These are phyloP conservation scores for Endocalyx cinctus DNA, from an alignment of 2,329 filamentous ascomycete genomes.

Conservation along the genomic window DNA sequence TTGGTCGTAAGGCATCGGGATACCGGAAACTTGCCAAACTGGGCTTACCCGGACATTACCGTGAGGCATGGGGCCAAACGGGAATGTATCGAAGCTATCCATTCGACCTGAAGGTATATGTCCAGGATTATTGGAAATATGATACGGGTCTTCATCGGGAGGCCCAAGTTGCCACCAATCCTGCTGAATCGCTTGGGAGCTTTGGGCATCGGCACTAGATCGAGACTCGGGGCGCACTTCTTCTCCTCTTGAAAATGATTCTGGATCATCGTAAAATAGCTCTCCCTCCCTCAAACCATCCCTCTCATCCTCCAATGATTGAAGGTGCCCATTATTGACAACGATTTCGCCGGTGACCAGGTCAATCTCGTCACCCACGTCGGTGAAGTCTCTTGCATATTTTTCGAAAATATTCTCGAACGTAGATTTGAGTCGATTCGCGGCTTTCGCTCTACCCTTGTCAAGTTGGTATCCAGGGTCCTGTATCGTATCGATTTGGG, in stretches of 20 bases:
- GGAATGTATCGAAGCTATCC: slow-evolving; percentile 12
- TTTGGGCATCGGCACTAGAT: slow-evolving; percentile 10
- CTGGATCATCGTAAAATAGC: slow-evolving; percentile 28
- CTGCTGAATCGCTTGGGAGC: slow-evolving; percentile 1
- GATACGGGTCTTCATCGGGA: slow-evolving; percentile 3
- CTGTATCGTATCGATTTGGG: slow-evolving; percentile 41
- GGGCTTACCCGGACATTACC: slow-evolving; percentile 26
- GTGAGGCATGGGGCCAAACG: slow-evolving; percentile 12
- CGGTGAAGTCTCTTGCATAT: slow-evolving; percentile 77
- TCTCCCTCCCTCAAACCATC: slow-evolving; percentile 29
- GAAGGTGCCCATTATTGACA: slow-evolving; percentile 86
- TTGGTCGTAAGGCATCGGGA: slow-evolving; percentile 17
- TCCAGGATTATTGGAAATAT: slow-evolving; percentile 15
- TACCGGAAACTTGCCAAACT: slow-evolving; percentile 31
- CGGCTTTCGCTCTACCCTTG: slow-evolving; percentile 60
- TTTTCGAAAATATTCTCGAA: slow-evolving; percentile 89
- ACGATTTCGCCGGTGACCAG: slow-evolving; percentile 74
- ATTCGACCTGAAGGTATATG: slow-evolving; percentile 15
- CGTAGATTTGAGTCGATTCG: slow-evolving; percentile 69
- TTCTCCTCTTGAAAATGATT: slow-evolving; percentile 28
- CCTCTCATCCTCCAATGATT: slow-evolving; percentile 39
- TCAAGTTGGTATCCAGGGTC: slow-evolving; percentile 55
- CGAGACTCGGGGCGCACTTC: slow-evolving; percentile 14
- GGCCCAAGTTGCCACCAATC: slow-evolving; percentile 5
- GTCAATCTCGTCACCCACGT: slow-evolving; percentile 85